Percentiles rank a stretch among this genome's conserved stretches.
Evolutionary conservation across 176 grass and related monocot genomes (phyloP).

Genomic region (Microstegium vimineum): DNA sequence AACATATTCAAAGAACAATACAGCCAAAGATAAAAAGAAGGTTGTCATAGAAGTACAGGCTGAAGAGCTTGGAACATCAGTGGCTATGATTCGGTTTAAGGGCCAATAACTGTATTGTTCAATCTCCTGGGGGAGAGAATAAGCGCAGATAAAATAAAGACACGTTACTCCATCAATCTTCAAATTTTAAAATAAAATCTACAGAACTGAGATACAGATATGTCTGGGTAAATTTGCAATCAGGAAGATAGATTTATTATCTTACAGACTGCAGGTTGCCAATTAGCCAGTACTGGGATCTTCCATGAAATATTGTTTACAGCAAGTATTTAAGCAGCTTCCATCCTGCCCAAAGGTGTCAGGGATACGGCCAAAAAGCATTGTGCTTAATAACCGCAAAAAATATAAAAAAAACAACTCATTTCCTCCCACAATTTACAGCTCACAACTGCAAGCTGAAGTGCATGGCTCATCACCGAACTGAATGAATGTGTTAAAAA

Average conservation of each 20-base stretch:
- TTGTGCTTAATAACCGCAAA: conserved; percentile 54
- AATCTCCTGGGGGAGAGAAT: conserved; percentile 41
- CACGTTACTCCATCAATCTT: background rate
- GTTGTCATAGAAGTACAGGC: conserved; percentile 38
- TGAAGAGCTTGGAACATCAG: conserved; percentile 29
- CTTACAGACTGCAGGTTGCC: conserved; percentile 56
- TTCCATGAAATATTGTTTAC: conserved; percentile 64
- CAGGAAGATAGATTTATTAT: background rate
- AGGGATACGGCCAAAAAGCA: conserved; percentile 64
- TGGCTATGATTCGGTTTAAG: conserved; percentile 58
- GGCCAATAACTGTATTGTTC: conserved; percentile 76
- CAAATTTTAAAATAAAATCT: background rate
- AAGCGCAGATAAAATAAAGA: background rate
- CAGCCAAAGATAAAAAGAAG: background rate
- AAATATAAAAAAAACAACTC: background rate
- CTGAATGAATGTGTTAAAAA: background rate
- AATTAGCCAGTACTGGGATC: conserved; percentile 58
- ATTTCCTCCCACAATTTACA: background rate
- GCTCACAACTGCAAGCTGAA: background rate
- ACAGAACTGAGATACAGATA: background rate
- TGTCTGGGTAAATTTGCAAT: background rate
- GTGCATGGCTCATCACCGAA: background rate
- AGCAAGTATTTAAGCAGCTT: conserved; percentile 50
- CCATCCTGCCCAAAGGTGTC: conserved; percentile 48
- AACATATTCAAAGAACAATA: background rate